Percentiles rank a stretch among this genome's conserved stretches.
These are phyloP conservation scores for Phoenix dactylifera DNA, from an alignment of 176 grass and related monocot genomes.

Conservation along the genomic window DNA sequence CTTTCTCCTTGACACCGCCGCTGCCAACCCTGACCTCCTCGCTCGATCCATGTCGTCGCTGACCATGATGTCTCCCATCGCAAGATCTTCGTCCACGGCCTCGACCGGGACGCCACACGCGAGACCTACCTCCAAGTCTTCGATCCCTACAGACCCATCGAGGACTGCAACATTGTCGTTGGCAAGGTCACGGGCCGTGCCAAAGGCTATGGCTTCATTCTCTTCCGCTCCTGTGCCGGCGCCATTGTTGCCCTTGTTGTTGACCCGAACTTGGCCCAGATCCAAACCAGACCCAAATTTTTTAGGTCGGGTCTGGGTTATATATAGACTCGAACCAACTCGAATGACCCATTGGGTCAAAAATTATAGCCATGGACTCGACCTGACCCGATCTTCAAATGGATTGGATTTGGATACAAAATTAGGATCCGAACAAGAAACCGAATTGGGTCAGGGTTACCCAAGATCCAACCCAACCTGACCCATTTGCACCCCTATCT, in stretches of 20 bases:
- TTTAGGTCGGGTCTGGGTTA: too few species aligned
- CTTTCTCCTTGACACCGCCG: slow-evolving; percentile 35
- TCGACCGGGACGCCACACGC: slow-evolving; percentile 24
- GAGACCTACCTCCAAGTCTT: slow-evolving; percentile 22
- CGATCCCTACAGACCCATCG: slow-evolving; percentile 25
- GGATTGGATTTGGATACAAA: too few species aligned
- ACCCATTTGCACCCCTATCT: too few species aligned
- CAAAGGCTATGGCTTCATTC: slow-evolving; percentile 63
- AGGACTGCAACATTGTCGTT: slow-evolving; percentile 38
- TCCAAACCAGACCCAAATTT: too few species aligned
- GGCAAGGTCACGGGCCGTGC: slow-evolving; percentile 25
- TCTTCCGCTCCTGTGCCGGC: slow-evolving; percentile 33
- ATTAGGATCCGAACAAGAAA: too few species aligned
- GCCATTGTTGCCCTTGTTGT: not conserved
- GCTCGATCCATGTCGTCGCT: slow-evolving; percentile 26
- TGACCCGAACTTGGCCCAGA: too few species aligned
- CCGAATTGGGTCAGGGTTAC: too few species aligned
- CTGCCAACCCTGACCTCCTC: slow-evolving; percentile 23
- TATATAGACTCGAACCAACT: too few species aligned
- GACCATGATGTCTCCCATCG: slow-evolving; percentile 39
- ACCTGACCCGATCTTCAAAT: too few species aligned
- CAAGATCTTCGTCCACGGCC: slow-evolving; percentile 59
- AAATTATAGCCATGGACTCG: too few species aligned
- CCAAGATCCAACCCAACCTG: too few species aligned
- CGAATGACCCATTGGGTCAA: too few species aligned